Conservation (phyloP, 805 yeast genomes). For the Saccharomycopsis vini region DNA sequence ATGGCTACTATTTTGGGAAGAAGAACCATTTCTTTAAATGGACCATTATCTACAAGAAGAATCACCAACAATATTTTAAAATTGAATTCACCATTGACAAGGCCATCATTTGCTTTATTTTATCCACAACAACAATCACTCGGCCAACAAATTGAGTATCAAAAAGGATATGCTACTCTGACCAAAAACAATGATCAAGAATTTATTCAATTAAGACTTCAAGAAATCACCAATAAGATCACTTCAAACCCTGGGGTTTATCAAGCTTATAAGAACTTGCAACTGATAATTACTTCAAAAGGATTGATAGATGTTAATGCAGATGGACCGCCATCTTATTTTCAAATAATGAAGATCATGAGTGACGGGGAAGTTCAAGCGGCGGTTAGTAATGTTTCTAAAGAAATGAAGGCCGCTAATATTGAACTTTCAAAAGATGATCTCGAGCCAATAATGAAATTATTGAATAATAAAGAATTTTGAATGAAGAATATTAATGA, state of each 20-base stretch:
- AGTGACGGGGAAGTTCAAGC: conserved; percentile 12
- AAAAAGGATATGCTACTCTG: conserved; percentile 11
- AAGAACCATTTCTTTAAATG: too few species aligned
- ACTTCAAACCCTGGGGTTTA: conserved; percentile 7
- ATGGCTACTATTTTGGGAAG: too few species aligned
- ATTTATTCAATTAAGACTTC: conserved; percentile 13
- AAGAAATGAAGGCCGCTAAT: conserved; percentile 14
- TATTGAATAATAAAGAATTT: conserved; percentile 12
- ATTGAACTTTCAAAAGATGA: conserved; percentile 15
- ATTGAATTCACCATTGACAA: too few species aligned
- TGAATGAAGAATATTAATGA: too few species aligned
- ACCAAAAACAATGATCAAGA: conserved; percentile 14
- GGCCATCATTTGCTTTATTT: too few species aligned
- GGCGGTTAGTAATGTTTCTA: conserved; percentile 7
- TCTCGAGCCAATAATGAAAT: conserved; percentile 10
- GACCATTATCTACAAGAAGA: too few species aligned
- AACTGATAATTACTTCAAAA: conserved; percentile 1
- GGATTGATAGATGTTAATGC: background rate
- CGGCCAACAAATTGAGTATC: too few species aligned
- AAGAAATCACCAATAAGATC: conserved; percentile 13
- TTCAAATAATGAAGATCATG: conserved; percentile 14
- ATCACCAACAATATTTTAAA: too few species aligned
- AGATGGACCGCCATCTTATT: conserved; percentile 8
- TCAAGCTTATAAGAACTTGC: conserved; percentile 10
- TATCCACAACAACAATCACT: too few species aligned